Evolutionary conservation across 1,284 basidiomycete genomes (phyloP), one percentile per base, ranked within the genome.

Genomic region (Ceratobasidium sp.): DNA sequence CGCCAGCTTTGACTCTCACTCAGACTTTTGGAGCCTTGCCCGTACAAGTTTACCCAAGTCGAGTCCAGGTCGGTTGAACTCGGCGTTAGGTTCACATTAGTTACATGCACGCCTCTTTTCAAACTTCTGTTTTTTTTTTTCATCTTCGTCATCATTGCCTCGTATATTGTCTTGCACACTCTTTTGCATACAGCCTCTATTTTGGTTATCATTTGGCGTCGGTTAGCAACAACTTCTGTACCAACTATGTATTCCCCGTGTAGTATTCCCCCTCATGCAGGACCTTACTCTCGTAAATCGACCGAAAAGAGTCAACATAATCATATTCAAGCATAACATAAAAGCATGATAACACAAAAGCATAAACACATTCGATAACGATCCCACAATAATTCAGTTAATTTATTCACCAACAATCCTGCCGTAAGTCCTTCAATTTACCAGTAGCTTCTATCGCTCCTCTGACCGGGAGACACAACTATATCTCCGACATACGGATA

Each of bases 181-280:
- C 31, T 67, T 67, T 31, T 53, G 28, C 47, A 53, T n/a, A 67
- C 53, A 47, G 65, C 33, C 15, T 42, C 42, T n/a, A 13, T 47
- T 56, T 54, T 37, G 61, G 37, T 73, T 45, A 60, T 61, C 42
- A 15, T 42, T 33, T n/a, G 28, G 28, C 33, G 28, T 51, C 17
- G 33, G 35, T 33, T 10, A 33, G 20, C 28, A 47, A 47, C 68
- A 26, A 23, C 23, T 56, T 20, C 58, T 73, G 68, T 73, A 73
- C 61, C 68, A 61, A 35, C 17, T 73, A 73, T 73, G 68, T 61
- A 73, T 73, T 58, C 23, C 42, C 68, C n/a, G n/a, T 73, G 61
- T 69, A 73, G 49, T 73, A 20, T n/a, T 28, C 26, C 20, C 17
- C 26, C 26, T n/a, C n/a, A n/a, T n/a, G 23, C 49, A 28, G 37